phyloP scores from a whole-genome alignment of 73 alveolate species.

The Paramecium biaurelia region DNA sequence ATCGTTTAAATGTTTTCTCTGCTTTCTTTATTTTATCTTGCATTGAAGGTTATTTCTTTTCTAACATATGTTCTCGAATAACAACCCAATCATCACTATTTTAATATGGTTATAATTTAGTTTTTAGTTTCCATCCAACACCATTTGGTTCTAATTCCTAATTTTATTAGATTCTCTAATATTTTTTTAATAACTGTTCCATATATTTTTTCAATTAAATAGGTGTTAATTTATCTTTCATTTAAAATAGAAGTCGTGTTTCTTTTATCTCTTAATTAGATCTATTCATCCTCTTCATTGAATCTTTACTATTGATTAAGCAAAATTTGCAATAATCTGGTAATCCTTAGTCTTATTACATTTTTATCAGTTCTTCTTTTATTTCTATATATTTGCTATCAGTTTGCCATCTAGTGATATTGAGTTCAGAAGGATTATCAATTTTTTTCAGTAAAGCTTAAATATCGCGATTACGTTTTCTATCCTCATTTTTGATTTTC shows the following conservation, averaged over 20 bases:
- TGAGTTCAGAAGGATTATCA: background rate
- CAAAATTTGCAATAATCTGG: constrained; percentile 46
- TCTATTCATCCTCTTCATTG: constrained; percentile 37
- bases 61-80: constrained; percentile 4
- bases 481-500: background rate
- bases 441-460: background rate
- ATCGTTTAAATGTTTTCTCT: background rate
- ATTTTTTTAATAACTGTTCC: background rate
- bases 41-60: background rate
- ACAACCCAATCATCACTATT: background rate
- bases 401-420: constrained; percentile 1
- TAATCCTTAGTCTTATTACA: background rate
- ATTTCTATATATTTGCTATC: background rate
- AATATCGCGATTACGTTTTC: background rate
- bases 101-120: background rate
- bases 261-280: constrained; percentile 38
- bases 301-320: constrained; percentile 9
- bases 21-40: background rate
- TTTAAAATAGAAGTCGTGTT: background rate
- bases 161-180: background rate
- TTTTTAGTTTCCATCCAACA: constrained; percentile 34
- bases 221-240: background rate
- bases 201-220: background rate
- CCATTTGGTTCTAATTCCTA: constrained; percentile 17
- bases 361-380: constrained; percentile 29